Percentiles rank a stretch among this genome's conserved stretches.
Evolutionary conservation across 495 filamentous ascomycete genomes (phyloP).

Genomic region (Neurospora pannonica): DNA sequence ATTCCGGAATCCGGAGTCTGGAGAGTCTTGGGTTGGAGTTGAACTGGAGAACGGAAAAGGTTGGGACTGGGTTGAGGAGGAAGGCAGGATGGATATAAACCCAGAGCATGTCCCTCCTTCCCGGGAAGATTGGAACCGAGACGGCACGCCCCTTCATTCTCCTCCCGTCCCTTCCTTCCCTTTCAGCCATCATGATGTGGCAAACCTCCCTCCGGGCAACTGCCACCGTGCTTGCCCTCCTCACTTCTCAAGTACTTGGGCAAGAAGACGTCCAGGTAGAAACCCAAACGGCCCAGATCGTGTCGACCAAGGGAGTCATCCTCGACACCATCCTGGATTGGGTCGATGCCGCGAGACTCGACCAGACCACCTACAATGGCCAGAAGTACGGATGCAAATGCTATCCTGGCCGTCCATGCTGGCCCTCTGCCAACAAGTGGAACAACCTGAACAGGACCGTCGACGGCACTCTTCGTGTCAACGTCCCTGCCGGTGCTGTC

Average conservation of each 20-base stretch:
- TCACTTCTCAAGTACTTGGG: background rate
- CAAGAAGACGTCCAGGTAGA: background rate
- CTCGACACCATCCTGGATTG: constrained; percentile 16
- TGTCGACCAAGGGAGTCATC: background rate
- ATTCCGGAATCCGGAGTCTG: background rate
- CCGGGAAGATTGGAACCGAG: background rate
- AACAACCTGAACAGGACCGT: constrained; percentile 19
- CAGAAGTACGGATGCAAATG: constrained; percentile 26
- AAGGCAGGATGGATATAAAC: background rate
- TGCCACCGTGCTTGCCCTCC: background rate
- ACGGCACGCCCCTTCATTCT: background rate
- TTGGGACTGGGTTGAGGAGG: background rate
- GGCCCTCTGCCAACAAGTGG: constrained; percentile 23
- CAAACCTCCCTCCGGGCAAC: background rate
- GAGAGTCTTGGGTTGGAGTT: background rate
- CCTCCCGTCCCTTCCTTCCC: background rate
- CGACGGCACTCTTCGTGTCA: constrained; percentile 14
- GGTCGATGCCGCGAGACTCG: constrained; percentile 3
- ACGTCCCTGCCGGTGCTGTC: constrained; percentile 18
- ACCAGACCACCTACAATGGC: constrained; percentile 6
- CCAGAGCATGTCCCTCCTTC: background rate
- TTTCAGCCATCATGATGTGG: background rate
- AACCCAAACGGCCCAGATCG: background rate
- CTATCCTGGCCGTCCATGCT: constrained; percentile 24
- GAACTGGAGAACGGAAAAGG: background rate